Evolutionary conservation across 176 grass and related monocot genomes (phyloP), one percentile per base, ranked within the genome.

Genomic region (sorghum (Sorghum bicolor)): DNA sequence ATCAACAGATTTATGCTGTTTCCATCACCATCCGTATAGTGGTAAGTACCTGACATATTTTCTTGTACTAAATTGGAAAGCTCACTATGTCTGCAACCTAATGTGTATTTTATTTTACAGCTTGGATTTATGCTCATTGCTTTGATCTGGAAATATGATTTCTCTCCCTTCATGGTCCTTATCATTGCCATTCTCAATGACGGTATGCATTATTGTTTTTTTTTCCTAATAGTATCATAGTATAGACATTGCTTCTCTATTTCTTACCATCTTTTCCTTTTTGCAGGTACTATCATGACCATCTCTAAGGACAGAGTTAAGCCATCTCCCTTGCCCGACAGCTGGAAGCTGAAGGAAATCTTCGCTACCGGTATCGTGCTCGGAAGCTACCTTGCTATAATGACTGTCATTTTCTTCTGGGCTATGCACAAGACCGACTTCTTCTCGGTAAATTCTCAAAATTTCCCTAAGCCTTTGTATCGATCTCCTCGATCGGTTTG

Each of bases 371-470:
- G 95, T 50, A 0, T 98, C 55, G 95, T 98, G 17, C 84, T 98
- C 0, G 95, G 95, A 80, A 81, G 78, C 58, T 98, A 98, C 76
- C 91, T 98, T 79, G 95, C 95, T 64, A 10, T 98, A 44, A 95
- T 98, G 95, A 98, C 95, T 16, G 95, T 98, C 9, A 84, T 98
- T 55, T 98, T 98, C 91, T 98, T 98, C 95, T 98, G 95, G 95
- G 85, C 84, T 20, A 88, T 95, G 75, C 87, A 91, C 79, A 69
- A 90, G 80, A 98, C 95, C 1, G 85, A 95, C 71, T 95, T 98
- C 80, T 98, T 98, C 87, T 33, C 87, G 0, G 95, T 98, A 74
- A 80, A 90, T 81, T 81, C 5, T 82, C 8, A 44, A 36, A 31
- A 31, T 36, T 16, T 13, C 1, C 13, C 53, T 4, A 0, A 36